phyloP scores from a whole-genome alignment of 2,329 filamentous ascomycete genomes.

The Bipolaris sorokiniana region DNA sequence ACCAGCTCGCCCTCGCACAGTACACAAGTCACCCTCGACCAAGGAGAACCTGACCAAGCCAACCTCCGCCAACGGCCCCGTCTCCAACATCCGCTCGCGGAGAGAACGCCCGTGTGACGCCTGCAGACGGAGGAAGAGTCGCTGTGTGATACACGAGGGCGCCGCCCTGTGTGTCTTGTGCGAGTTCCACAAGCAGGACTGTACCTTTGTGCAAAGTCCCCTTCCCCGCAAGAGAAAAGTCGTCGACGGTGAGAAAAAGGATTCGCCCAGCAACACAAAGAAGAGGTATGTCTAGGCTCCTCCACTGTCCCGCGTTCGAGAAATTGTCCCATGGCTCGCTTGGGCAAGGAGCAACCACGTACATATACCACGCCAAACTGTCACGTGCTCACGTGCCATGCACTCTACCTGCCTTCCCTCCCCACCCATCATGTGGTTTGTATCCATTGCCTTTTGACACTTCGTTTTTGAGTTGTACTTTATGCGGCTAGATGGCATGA shows the following conservation, averaged over 20 bases:
- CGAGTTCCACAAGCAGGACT: constrained; percentile 77
- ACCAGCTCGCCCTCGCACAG: constrained; percentile 52
- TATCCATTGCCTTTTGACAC: not conserved
- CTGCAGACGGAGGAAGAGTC: constrained; percentile 74
- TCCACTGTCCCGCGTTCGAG: constrained; percentile 17
- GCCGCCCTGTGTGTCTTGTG: constrained; percentile 76
- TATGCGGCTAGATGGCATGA: constrained; percentile 15
- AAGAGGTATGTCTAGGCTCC: constrained; percentile 66
- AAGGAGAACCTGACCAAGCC: constrained; percentile 53
- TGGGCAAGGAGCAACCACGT: constrained; percentile 7
- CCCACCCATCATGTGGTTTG: not conserved
- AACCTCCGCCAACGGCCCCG: constrained; percentile 40
- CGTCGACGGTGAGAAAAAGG: constrained; percentile 66
- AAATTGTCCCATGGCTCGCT: constrained; percentile 16
- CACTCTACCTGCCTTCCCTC: constrained; percentile 5
- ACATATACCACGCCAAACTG: not conserved
- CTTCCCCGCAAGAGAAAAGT: constrained; percentile 81
- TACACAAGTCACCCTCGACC: constrained; percentile 49
- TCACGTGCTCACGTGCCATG: constrained; percentile 34
- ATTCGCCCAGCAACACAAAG: constrained; percentile 63
- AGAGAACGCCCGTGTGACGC: constrained; percentile 63
- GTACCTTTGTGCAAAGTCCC: constrained; percentile 78
- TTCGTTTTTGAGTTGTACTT: constrained; percentile 2
- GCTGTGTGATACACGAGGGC: constrained; percentile 80
- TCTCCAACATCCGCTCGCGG: constrained; percentile 49